Conservation (phyloP, 768 basidiomycete genomes). For the Panaeolus papilionaceus region DNA sequence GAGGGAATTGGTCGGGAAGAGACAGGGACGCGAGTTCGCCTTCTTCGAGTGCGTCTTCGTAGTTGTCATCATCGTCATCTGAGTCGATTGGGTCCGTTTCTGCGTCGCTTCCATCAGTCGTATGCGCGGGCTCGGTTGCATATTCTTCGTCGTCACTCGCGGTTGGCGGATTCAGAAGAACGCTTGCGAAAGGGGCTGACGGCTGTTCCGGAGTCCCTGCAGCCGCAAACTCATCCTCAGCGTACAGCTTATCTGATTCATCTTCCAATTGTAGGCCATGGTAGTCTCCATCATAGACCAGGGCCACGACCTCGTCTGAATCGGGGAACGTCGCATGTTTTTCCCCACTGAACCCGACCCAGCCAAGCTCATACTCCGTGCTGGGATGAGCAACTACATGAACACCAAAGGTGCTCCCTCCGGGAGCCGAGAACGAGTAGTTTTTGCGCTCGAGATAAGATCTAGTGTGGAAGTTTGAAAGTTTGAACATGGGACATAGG, state of each 20-base stretch:
- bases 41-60: background rate
- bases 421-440: constrained; percentile 1
- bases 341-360: constrained; percentile 15
- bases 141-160: background rate
- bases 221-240: background rate
- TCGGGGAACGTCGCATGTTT: constrained; percentile 6
- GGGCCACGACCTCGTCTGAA: constrained; percentile 7
- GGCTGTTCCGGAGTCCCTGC: background rate
- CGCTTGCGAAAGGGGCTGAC: too few relatives aligned
- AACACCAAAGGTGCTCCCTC: background rate
- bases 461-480: background rate
- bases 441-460: constrained; percentile 4
- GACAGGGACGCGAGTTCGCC: background rate
- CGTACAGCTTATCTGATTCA: background rate
- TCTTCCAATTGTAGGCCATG: background rate
- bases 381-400: background rate
- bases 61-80: background rate
- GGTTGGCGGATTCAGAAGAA: background rate
- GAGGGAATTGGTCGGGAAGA: background rate
- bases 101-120: background rate
- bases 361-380: constrained; percentile 14
- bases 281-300: constrained; percentile 11
- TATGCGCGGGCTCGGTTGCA: background rate
- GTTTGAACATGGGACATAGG: background rate
- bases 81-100: background rate